Base-by-base conservation (phyloP, 768 basidiomycete species). In the Termitomyces sp. region DNA sequence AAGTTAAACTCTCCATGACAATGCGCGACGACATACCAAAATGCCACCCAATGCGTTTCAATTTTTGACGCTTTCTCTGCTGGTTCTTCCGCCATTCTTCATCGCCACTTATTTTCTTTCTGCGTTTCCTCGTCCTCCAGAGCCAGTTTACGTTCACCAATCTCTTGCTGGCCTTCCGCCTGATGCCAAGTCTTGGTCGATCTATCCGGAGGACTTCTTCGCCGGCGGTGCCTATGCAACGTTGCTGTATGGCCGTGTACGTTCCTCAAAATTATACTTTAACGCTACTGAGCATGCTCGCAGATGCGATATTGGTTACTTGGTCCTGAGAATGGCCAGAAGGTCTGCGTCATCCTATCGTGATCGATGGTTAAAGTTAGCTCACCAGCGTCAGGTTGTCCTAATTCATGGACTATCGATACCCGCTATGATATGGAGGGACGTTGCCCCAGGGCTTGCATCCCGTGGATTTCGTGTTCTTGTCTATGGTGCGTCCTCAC, bases 351-450 rank as follows among this genome's bases (percentile, higher is more conserved):
- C 59, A 52, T 66, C 52, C 27, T 33, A 18, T 8, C 27, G 16
- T 27, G 42, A 27, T 52, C 50, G 46, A 49, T 34, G 30, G 31
- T 44, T n/a, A 41, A 47, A 53, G 22, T 53, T 49, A 22, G 31
- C 50, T 52, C 27, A 46, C 34, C 27, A 18, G 31, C 6, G 6
- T 12, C 24, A 93, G 90, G 76, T 93, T 22, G 83, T 90, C 11
- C 76, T 92, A 36, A 86, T 93, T 8, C 87, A 91, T 62, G 91
- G 91, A 13, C 78, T 92, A 16, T 89, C 87, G 16, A 82, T 91
- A 36, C 89, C 91, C 6, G 77, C 89, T 34, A 82, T 91, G 49
- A 79, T 91, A 55, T 92, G 88, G 88, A 86, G 82, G 66, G 85
- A 91, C 45, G 78, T 93, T 24, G 87, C 86, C 0, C 87, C 88